phyloP scores from a whole-genome alignment of 2,329 filamentous ascomycete species.

The Cladophialophora chaetospira region DNA sequence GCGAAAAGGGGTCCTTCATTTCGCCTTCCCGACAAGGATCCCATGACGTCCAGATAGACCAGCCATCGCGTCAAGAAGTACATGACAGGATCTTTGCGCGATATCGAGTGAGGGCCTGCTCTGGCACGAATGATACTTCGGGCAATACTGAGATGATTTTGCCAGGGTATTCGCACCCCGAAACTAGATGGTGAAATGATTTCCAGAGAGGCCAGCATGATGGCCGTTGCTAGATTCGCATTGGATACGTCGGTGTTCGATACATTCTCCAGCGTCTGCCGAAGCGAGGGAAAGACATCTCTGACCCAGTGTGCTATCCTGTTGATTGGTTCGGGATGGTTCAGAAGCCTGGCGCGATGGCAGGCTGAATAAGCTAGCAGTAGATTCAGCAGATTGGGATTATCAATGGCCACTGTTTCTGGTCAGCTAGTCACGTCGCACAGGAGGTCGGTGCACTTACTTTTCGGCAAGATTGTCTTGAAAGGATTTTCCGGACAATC shows the following conservation, averaged over 20 bases:
- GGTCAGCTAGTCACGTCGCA: slow-evolving; percentile 50
- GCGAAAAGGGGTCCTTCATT: slow-evolving; percentile 54
- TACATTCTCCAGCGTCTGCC: slow-evolving; percentile 66
- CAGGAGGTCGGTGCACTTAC: slow-evolving; percentile 46
- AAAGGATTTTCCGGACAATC: slow-evolving; percentile 65
- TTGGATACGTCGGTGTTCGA: slow-evolving; percentile 72
- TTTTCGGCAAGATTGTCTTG: slow-evolving; percentile 62
- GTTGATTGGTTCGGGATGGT: slow-evolving; percentile 71
- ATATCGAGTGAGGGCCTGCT: slow-evolving; percentile 58
- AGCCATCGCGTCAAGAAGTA: slow-evolving; percentile 82
- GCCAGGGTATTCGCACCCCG: slow-evolving; percentile 78
- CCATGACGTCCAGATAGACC: slow-evolving; percentile 78
- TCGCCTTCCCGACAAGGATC: slow-evolving; percentile 65
- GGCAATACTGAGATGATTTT: slow-evolving; percentile 73
- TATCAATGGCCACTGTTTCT: slow-evolving; percentile 49
- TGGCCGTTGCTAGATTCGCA: slow-evolving; percentile 74
- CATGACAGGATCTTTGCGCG: slow-evolving; percentile 60
- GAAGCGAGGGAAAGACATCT: slow-evolving; percentile 67
- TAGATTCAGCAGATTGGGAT: slow-evolving; percentile 68
- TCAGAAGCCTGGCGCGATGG: slow-evolving; percentile 73
- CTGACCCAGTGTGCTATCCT: slow-evolving; percentile 80
- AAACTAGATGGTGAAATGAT: slow-evolving; percentile 82
- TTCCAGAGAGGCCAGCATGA: slow-evolving; percentile 81
- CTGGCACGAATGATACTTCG: slow-evolving; percentile 72
- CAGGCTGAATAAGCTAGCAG: slow-evolving; percentile 82